Evolutionary conservation across 1,284 basidiomycete species (phyloP), one percentile per base, ranked within the genome.

Genomic region (Fomitopsis palustris): DNA sequence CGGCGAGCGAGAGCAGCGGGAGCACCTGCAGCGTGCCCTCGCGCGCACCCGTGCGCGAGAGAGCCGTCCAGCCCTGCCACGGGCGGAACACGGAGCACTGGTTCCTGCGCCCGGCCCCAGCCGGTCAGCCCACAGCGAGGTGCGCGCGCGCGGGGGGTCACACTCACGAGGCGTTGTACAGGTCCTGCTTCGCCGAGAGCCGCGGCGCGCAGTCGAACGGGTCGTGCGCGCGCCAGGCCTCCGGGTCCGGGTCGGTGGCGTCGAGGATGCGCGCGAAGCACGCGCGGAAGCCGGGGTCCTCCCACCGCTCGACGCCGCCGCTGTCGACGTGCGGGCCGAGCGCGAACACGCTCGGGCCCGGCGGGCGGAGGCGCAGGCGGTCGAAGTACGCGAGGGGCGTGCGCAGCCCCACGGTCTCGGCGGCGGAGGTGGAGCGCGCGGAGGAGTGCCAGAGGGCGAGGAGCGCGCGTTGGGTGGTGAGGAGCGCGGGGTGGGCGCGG

Each of bases 271-370:
- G 67, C 3, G 63, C 47, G 71, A 85, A 93, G 23, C 84, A 85
- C 1, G 65, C 67, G n/a, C 86, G 75, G 68, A 86, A 90, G 1
- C 70, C 74, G 0, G 76, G 72, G 69, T 93, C 91, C 70, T 93
- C 90, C 90, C 92, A 93, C 0, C 88, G 74, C 72, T 94, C 90
- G 5, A 92, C 75, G 4, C 83, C 81, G 0, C 90, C 91, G 0
- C 87, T 88, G 67, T 94, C 91, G 53, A 90, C 78, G 66, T 94
- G 91, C 4, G 90, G 85, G 0, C 87, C 88, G 3, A 93, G 74
- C 0, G 77, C 74, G 62, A 85, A 83, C 43, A 79, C 77, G 9
- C 77, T 72, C 64, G 90, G 89, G 0, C 92, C 91, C 0, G 91
- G 90, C 37, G 80, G 79, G 5, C 92, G 80, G 43, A 94, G 88